Percentiles rank a stretch among this genome's conserved stretches.
phyloP scores from a whole-genome alignment of 441 rosid species.

The Eutrema salsugineum region DNA sequence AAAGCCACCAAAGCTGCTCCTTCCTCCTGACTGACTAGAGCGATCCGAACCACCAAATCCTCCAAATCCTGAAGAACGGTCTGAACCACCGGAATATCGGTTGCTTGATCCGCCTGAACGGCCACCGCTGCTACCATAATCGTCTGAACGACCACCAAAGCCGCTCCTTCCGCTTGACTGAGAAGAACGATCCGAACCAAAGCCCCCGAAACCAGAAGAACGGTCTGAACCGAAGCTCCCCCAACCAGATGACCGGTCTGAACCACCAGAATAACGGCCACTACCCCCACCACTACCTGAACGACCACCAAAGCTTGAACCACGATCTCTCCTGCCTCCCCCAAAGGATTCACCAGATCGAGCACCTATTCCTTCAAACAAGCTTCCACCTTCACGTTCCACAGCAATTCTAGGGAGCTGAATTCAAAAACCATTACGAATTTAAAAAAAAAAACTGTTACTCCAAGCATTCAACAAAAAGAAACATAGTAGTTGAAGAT shows the following conservation, averaged over 20 bases:
- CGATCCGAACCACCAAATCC: conserved; percentile 41
- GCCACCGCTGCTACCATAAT: conserved; percentile 37
- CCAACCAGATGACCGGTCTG: conserved; percentile 39
- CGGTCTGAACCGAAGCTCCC: conserved; percentile 41
- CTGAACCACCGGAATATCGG: conserved; percentile 35
- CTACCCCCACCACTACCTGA: too few relatives aligned
- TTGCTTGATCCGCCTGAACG: conserved; percentile 33
- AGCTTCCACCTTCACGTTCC: conserved; percentile 43
- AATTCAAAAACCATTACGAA: conserved; percentile 1
- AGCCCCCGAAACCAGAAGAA: conserved; percentile 23
- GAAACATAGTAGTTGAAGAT: neutral
- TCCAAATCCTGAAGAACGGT: conserved; percentile 46
- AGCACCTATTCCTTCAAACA: conserved; percentile 40
- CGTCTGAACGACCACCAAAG: conserved; percentile 33
- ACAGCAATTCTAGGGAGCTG: conserved; percentile 72
- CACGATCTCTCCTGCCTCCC: conserved; percentile 46
- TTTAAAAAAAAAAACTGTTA: neutral
- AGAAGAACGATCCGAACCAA: conserved; percentile 27
- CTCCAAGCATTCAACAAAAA: neutral
- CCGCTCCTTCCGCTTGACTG: conserved; percentile 28
- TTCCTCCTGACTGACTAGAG: conserved; percentile 13
- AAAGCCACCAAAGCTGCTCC: conserved; percentile 26
- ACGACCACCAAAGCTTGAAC: conserved; percentile 36
- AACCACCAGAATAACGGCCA: conserved; percentile 33
- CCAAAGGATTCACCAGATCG: conserved; percentile 42